A percentile compares a stretch with the other conserved stretches of the same genome.
Conservation (phyloP, 164 flowering plant species). For the Akebia trifoliata region DNA sequence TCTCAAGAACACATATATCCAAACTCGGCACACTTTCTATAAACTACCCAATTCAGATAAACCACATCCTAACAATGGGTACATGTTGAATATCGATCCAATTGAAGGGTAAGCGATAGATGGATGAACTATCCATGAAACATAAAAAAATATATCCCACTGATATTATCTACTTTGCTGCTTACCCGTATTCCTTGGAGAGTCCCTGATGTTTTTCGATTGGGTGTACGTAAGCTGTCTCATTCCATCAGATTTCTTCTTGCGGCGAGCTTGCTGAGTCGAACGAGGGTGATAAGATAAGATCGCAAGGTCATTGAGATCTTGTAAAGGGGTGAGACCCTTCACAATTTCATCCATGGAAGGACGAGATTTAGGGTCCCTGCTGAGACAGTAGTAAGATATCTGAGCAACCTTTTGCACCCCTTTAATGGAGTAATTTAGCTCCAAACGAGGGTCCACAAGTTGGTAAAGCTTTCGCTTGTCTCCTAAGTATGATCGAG, state of each 20-base stretch:
- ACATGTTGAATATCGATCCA: slow-evolving; percentile 4
- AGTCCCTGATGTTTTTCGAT: slow-evolving; percentile 42
- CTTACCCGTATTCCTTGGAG: slow-evolving; percentile 48
- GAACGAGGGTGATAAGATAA: slow-evolving; percentile 55
- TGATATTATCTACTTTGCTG: slow-evolving; percentile 30
- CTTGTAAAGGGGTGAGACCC: slow-evolving; percentile 63
- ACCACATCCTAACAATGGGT: slow-evolving; percentile 3
- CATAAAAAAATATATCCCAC: neutral
- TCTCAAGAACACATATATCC: neutral
- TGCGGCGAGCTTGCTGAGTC: slow-evolving; percentile 58
- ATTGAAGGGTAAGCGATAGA: slow-evolving; percentile 1
- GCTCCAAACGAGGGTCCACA: slow-evolving; percentile 84
- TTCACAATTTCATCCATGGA: slow-evolving; percentile 83
- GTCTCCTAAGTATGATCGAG: slow-evolving; percentile 65
- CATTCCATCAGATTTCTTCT: slow-evolving; percentile 57
- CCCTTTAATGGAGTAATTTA: slow-evolving; percentile 76
- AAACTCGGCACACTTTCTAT: neutral
- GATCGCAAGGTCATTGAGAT: slow-evolving; percentile 75
- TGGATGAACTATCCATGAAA: slow-evolving; percentile 2
- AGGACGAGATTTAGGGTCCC: slow-evolving; percentile 82
- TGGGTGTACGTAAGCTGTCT: slow-evolving; percentile 33
- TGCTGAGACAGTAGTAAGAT: slow-evolving; percentile 68
- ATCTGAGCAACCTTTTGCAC: slow-evolving; percentile 77
- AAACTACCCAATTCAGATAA: neutral
- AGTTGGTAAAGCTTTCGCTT: slow-evolving; percentile 67